Evolutionary conservation across 371 early-diverging fungal species (phyloP).

Genomic region (Rhizopus stolonifer): DNA sequence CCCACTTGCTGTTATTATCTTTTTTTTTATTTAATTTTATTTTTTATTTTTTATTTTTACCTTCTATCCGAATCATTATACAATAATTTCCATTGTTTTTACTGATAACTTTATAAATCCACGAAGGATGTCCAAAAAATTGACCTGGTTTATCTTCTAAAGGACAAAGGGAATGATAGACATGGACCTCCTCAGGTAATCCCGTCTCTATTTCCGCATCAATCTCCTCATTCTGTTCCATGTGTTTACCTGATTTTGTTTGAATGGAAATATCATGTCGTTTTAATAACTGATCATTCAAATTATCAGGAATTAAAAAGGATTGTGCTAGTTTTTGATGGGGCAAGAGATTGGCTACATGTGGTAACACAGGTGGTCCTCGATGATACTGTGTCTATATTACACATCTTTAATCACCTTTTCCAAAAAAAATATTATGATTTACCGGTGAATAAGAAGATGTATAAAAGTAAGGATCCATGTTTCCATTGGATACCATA

Average conservation of each 20-base stretch:
- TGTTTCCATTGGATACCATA: background rate
- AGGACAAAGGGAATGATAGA: conserved; percentile 73
- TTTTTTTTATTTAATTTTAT: background rate
- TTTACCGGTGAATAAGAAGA: conserved; percentile 2
- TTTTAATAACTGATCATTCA: conserved; percentile 75
- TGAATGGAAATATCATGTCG: conserved; percentile 69
- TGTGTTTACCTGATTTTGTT: conserved; percentile 51
- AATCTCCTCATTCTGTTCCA: conserved; percentile 28
- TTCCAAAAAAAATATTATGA: too few species aligned
- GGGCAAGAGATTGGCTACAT: conserved; percentile 67
- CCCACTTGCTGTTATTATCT: background rate
- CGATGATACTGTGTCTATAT: conserved; percentile 75
- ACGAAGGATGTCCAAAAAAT: conserved; percentile 69
- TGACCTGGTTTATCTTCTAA: conserved; percentile 59
- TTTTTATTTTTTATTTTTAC: conserved; percentile 42
- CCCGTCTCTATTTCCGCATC: conserved; percentile 35
- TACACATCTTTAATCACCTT: background rate
- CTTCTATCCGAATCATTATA: conserved; percentile 75
- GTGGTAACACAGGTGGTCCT: conserved; percentile 69
- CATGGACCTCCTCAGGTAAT: conserved; percentile 75
- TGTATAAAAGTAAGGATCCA: conserved; percentile 12
- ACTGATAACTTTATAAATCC: conserved; percentile 76
- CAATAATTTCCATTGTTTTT: conserved; percentile 79
- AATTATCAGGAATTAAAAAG: conserved; percentile 80
- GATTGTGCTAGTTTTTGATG: conserved; percentile 77